Percentiles rank a stretch among this genome's conserved stretches.
These are phyloP conservation scores for Barbarea vulgaris DNA, from an alignment of 345 rosid species.

Conservation along the genomic window DNA sequence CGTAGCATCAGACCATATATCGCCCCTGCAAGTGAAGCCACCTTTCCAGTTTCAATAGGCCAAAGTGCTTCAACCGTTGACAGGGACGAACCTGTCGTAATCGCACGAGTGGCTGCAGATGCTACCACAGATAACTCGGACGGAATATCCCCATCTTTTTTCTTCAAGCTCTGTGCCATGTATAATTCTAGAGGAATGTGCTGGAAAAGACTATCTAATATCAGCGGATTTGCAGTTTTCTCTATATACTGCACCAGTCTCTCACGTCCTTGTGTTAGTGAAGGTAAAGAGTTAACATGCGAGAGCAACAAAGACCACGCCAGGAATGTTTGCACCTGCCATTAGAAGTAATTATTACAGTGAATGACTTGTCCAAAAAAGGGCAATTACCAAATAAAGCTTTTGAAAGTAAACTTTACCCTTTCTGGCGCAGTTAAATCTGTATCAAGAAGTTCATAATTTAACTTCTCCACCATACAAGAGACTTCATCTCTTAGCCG, in stretches of 20 bases:
- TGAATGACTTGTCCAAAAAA: constrained; percentile 1
- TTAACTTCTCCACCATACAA: constrained; percentile 65
- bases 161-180: constrained; percentile 59
- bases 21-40: constrained; percentile 88
- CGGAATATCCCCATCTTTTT: constrained; percentile 71
- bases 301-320: constrained; percentile 90
- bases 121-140: constrained; percentile 62
- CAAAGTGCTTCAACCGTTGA: constrained; percentile 78
- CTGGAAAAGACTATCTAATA: constrained; percentile 89
- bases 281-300: constrained; percentile 68
- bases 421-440: constrained; percentile 68
- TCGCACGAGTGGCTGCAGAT: constrained; percentile 67
- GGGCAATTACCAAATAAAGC: constrained; percentile 14
- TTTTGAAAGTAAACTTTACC: constrained; percentile 52
- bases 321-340: constrained; percentile 78
- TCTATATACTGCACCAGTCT: constrained; percentile 79
- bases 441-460: constrained; percentile 67
- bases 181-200: constrained; percentile 74
- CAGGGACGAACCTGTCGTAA: constrained; percentile 63
- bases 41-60: constrained; percentile 64
- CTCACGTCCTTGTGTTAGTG: constrained; percentile 65
- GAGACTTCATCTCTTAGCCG: constrained; percentile 70
- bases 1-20: constrained; percentile 83
- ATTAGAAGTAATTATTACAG: constrained; percentile 28
- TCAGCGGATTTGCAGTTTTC: constrained; percentile 60